phyloP scores from a whole-genome alignment of 495 filamentous ascomycete genomes.

The Neurospora sublineolata region DNA sequence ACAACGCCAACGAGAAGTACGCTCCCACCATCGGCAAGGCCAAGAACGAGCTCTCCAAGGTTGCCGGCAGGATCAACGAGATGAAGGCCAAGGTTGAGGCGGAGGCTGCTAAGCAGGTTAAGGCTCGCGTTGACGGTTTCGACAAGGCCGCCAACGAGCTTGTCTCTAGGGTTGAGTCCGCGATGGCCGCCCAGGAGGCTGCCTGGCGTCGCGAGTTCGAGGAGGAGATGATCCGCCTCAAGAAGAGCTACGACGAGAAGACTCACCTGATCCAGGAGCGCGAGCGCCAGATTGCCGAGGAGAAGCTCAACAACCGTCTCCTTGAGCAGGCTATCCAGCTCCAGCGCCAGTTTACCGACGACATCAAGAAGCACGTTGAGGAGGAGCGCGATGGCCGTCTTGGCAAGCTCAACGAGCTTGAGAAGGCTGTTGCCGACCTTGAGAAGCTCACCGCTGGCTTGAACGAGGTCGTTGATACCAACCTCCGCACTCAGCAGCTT shows the following conservation, averaged over 20 bases:
- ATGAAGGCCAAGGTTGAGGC: conserved; percentile 55
- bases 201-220: conserved; percentile 84
- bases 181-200: conserved; percentile 61
- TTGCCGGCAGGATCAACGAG: conserved; percentile 59
- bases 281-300: conserved; percentile 62
- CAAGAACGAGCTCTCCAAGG: conserved; percentile 67
- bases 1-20: conserved; percentile 62
- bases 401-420: conserved; percentile 70
- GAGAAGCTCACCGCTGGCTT: conserved; percentile 75
- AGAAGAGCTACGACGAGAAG: conserved; percentile 64
- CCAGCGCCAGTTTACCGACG: conserved; percentile 66
- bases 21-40: conserved; percentile 64
- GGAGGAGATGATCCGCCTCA: conserved; percentile 67
- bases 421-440: conserved; percentile 62
- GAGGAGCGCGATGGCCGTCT: conserved; percentile 78
- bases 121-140: conserved; percentile 46
- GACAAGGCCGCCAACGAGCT: conserved; percentile 52
- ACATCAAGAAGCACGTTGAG: conserved; percentile 76
- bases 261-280: conserved; percentile 64
- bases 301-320: conserved; percentile 70
- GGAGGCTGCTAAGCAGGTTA: conserved; percentile 67
- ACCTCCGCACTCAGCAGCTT: conserved; percentile 87
- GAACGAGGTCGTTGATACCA: conserved; percentile 77
- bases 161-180: conserved; percentile 61
- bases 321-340: conserved; percentile 83